These are phyloP conservation scores for Lodderomyces metapsilosis DNA, from an alignment of 1,139 yeast genomes.

Conservation along the genomic window DNA sequence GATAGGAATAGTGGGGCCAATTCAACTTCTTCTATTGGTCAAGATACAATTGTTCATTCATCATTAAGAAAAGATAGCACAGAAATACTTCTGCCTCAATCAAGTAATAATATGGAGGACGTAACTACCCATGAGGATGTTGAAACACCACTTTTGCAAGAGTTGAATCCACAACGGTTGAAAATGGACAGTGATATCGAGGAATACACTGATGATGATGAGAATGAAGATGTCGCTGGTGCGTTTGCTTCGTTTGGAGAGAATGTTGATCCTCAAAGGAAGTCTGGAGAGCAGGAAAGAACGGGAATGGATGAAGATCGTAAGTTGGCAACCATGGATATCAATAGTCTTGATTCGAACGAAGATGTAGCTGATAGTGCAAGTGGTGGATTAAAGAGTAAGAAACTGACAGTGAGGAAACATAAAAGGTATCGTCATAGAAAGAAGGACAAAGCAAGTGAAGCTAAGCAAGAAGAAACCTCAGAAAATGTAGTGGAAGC, in stretches of 20 bases:
- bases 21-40: not conserved
- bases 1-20: not conserved
- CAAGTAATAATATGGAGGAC: not conserved
- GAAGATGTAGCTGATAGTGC: not conserved
- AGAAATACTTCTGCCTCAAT: not conserved
- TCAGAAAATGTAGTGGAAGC: not conserved
- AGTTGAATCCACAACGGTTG: not conserved
- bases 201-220: slow-evolving; percentile 6
- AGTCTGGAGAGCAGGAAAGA: not conserved
- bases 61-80: not conserved
- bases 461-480: slow-evolving; percentile 1
- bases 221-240: not conserved
- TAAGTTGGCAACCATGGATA: not conserved
- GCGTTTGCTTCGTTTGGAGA: not conserved
- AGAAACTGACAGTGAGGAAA: slow-evolving; percentile 1
- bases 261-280: not conserved
- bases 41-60: not conserved
- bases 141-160: not conserved
- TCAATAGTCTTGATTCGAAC: not conserved
- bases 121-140: not conserved
- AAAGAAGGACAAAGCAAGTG: slow-evolving; percentile 2
- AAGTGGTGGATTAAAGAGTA: not conserved
- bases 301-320: not conserved
- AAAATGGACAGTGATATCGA: not conserved
- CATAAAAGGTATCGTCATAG: slow-evolving; percentile 9